Conservation (phyloP, 2,329 filamentous ascomycete species). For the Calonectria hongkongensis region DNA sequence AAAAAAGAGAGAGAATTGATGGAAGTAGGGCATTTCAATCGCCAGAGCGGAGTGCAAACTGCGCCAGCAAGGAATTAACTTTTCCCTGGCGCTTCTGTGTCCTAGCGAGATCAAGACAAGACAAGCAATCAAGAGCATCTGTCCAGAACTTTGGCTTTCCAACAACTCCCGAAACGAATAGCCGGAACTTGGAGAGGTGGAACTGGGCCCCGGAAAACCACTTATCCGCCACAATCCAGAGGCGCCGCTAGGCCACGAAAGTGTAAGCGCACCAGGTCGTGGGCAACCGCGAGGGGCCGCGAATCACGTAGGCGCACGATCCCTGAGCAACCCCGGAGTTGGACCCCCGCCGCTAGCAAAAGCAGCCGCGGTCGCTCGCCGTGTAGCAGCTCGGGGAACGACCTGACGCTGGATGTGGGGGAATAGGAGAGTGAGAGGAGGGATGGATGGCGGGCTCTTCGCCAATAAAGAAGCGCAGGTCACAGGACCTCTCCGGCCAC, state of each 20-base stretch:
- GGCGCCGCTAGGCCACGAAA: constrained; percentile 32
- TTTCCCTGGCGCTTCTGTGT: not conserved
- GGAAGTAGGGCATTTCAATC: not conserved
- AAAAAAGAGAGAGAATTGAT: not conserved
- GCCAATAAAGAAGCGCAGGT: constrained; percentile 2
- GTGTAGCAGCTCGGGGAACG: not conserved
- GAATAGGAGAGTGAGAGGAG: constrained; percentile 14
- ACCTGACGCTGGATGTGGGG: constrained; percentile 41
- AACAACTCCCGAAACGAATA: constrained; percentile 55
- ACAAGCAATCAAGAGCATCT: constrained; percentile 16
- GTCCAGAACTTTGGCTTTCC: constrained; percentile 21
- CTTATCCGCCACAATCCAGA: constrained; percentile 51
- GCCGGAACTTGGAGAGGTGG: constrained; percentile 41
- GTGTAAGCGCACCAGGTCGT: constrained; percentile 9
- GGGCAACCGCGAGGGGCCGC: not conserved
- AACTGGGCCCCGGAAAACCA: constrained; percentile 49
- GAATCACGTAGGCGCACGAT: not conserved
- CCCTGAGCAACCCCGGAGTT: constrained; percentile 46
- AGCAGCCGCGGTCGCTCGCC: constrained; percentile 17
- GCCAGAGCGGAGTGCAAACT: not conserved
- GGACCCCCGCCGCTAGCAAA: constrained; percentile 47
- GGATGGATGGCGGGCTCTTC: not conserved
- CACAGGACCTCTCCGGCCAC: constrained; percentile 31
- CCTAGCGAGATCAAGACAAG: not conserved
- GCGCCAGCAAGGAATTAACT: not conserved